Percentiles rank a stretch among this genome's conserved stretches.
Evolutionary conservation across 768 basidiomycete species (phyloP).

Genomic region (Coprinopsis strossmayeri): DNA sequence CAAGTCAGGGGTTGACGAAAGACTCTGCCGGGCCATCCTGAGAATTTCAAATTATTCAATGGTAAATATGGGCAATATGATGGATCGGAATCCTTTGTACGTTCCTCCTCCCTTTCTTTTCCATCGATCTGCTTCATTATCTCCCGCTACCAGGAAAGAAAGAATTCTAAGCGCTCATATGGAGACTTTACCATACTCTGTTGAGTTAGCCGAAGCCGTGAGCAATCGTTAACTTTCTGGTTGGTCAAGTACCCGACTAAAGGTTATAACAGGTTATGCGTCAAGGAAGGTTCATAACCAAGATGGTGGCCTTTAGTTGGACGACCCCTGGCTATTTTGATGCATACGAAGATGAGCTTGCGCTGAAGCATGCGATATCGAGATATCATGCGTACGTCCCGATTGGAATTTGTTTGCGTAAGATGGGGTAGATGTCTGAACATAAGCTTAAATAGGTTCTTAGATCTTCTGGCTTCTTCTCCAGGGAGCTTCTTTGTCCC

Average conservation of each 20-base stretch:
- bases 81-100: too few species aligned
- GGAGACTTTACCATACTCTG: background rate
- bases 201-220: background rate
- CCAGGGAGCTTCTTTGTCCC: constrained; percentile 44
- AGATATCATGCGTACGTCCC: constrained; percentile 55
- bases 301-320: constrained; percentile 50
- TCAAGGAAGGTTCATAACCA: constrained; percentile 47
- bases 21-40: too few species aligned
- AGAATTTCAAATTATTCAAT: too few species aligned
- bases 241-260: background rate
- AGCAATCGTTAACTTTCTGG: background rate
- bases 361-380: constrained; percentile 42
- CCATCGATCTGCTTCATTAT: background rate
- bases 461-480: constrained; percentile 45
- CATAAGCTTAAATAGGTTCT: constrained; percentile 26
- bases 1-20: too few species aligned
- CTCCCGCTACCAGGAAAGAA: background rate
- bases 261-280: constrained; percentile 37
- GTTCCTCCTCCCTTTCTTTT: background rate
- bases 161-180: background rate
- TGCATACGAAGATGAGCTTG: constrained; percentile 26
- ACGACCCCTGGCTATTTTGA: constrained; percentile 36
- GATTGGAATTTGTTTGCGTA: too few species aligned
- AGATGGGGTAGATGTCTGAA: background rate
- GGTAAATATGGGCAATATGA: too few species aligned